Evolutionary conservation across 768 basidiomycete genomes (phyloP).

Genomic region (Suillus alpinus): DNA sequence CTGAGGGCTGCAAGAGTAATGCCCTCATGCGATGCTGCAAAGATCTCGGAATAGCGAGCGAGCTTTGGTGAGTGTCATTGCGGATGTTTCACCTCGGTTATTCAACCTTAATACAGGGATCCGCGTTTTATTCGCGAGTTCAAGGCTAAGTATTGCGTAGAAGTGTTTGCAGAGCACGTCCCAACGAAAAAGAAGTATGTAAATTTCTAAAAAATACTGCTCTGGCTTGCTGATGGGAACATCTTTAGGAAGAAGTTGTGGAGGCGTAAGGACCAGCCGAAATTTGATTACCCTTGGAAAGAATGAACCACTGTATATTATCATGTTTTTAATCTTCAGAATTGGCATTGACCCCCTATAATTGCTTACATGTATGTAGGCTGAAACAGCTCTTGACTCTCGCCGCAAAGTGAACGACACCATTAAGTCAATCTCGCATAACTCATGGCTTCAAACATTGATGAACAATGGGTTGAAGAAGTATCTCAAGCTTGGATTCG

Average conservation of each 20-base stretch:
- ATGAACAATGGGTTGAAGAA: no score
- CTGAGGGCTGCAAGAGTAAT: constrained; percentile 94
- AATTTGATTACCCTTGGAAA: constrained; percentile 87
- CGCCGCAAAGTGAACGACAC: no score
- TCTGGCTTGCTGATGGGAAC: constrained; percentile 8
- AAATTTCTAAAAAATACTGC: neutral
- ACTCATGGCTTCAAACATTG: no score
- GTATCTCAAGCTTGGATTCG: no score
- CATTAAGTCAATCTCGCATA: no score
- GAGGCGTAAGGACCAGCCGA: constrained; percentile 82
- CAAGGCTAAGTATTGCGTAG: constrained; percentile 78
- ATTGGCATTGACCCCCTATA: no score
- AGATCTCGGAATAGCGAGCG: constrained; percentile 92
- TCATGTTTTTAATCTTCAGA: neutral
- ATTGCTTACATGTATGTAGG: no score
- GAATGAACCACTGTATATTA: constrained; percentile 40
- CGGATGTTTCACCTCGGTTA: neutral
- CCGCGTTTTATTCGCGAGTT: constrained; percentile 94
- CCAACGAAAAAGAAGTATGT: constrained; percentile 89
- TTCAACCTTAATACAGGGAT: constrained; percentile 57
- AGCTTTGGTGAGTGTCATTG: constrained; percentile 70
- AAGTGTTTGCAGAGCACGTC: constrained; percentile 82
- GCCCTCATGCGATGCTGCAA: constrained; percentile 98
- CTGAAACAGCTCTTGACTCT: no score
- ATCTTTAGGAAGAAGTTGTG: constrained; percentile 79